Percentiles rank a stretch among this genome's conserved stretches.
phyloP scores from a whole-genome alignment of 116 monocot genomes.

The Phalaenopsis hybrid region DNA sequence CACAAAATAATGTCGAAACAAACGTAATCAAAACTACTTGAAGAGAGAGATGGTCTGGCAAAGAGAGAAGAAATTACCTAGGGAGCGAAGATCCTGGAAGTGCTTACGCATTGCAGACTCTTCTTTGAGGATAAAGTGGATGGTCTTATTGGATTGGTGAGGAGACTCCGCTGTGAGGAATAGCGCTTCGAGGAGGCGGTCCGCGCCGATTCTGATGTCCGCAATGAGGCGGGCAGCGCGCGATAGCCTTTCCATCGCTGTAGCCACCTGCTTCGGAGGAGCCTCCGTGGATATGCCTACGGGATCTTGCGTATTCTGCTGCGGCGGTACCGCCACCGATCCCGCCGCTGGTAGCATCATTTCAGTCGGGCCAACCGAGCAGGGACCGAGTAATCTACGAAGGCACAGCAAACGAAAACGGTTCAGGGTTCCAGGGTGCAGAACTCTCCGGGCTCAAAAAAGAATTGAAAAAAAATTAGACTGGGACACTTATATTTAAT shows the following conservation, averaged over 20 bases:
- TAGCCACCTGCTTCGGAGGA: constrained; percentile 92
- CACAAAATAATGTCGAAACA: neutral
- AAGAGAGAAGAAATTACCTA: constrained; percentile 31
- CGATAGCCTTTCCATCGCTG: constrained; percentile 84
- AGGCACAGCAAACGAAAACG: too few species aligned
- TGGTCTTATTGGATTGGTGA: constrained; percentile 28
- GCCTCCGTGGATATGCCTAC: constrained; percentile 31
- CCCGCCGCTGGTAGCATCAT: constrained; percentile 4
- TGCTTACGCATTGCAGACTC: constrained; percentile 63
- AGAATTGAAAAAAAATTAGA: too few species aligned
- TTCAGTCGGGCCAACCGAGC: neutral
- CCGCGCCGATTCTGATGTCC: constrained; percentile 80
- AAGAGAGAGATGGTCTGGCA: constrained; percentile 7
- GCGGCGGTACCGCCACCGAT: constrained; percentile 6
- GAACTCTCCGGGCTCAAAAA: too few species aligned
- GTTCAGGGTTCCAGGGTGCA: too few species aligned
- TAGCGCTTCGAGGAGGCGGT: constrained; percentile 78
- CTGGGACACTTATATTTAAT: too few species aligned
- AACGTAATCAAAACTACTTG: neutral
- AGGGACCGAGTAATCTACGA: too few species aligned
- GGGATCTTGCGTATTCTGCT: neutral
- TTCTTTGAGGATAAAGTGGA: constrained; percentile 43
- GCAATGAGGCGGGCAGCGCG: constrained; percentile 74
- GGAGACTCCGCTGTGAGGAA: constrained; percentile 38
- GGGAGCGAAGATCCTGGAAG: constrained; percentile 69